Evolutionary conservation across 1,284 basidiomycete genomes (phyloP).

Genomic region (Ceratobasidium sp.): DNA sequence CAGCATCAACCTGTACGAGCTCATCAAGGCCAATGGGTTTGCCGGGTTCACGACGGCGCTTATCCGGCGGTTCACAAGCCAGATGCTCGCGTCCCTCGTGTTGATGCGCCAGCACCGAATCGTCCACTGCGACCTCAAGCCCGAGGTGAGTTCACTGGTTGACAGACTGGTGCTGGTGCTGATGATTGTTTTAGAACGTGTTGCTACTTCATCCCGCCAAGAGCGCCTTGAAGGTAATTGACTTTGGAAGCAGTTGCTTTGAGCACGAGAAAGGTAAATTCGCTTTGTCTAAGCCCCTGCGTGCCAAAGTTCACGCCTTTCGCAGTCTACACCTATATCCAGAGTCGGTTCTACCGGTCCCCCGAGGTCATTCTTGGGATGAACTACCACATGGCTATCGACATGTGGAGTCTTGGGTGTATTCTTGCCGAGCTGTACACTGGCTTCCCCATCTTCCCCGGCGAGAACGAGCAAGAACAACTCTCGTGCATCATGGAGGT

Average conservation of each 20-base stretch:
- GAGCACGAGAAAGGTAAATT: slow-evolving; percentile 96
- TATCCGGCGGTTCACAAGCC: slow-evolving; percentile 95
- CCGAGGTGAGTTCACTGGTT: slow-evolving; percentile 72
- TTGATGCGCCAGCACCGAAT: slow-evolving; percentile 97
- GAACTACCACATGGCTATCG: slow-evolving; percentile 95
- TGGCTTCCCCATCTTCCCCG: slow-evolving; percentile 99
- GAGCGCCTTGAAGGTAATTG: slow-evolving; percentile 98
- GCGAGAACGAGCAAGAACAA: slow-evolving; percentile 99
- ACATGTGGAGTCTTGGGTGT: slow-evolving; percentile 98
- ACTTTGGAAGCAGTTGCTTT: slow-evolving; percentile 98
- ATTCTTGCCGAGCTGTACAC: slow-evolving; percentile 98
- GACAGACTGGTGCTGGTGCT: background rate
- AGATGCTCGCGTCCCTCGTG: slow-evolving; percentile 91
- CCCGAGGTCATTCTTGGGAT: slow-evolving; percentile 93
- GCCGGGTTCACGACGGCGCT: slow-evolving; percentile 95
- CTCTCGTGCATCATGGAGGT: slow-evolving; percentile 99
- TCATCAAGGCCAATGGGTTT: slow-evolving; percentile 99
- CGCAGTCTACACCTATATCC: slow-evolving; percentile 95
- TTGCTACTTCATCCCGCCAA: slow-evolving; percentile 93
- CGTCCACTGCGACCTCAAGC: slow-evolving; percentile 99
- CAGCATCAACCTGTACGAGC: slow-evolving; percentile 98
- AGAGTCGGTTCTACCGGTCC: slow-evolving; percentile 97
- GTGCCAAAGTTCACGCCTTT: background rate
- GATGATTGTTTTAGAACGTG: slow-evolving; percentile 75
- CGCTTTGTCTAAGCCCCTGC: background rate